These are phyloP conservation scores for Cetradonia linearis DNA, from an alignment of 495 filamentous ascomycete genomes.

Conservation along the genomic window DNA sequence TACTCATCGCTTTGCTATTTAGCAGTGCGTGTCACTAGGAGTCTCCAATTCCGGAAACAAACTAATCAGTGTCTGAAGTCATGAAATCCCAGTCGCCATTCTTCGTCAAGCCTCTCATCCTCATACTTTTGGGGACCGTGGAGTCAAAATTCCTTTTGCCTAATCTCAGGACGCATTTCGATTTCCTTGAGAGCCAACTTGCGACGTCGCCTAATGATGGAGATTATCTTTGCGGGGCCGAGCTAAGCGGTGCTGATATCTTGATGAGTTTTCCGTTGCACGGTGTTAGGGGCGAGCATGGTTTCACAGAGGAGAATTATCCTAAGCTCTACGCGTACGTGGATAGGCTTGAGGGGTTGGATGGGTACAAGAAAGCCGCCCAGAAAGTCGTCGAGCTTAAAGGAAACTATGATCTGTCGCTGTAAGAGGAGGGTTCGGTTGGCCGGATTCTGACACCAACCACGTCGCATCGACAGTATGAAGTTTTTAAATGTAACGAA, in stretches of 20 bases:
- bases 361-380: conserved; percentile 51
- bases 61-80: conserved; percentile 27
- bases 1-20: conserved; percentile 50
- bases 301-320: conserved; percentile 44
- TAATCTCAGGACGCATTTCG: conserved; percentile 53
- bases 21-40: conserved; percentile 37
- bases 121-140: conserved; percentile 53
- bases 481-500: background rate
- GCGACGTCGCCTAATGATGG: conserved; percentile 52
- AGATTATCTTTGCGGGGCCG: conserved; percentile 57
- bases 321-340: conserved; percentile 55
- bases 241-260: conserved; percentile 72
- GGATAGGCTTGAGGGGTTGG: conserved; percentile 47
- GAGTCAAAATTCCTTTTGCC: conserved; percentile 49
- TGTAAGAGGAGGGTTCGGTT: background rate
- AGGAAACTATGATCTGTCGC: conserved; percentile 28
- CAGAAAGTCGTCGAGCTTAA: conserved; percentile 53
- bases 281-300: conserved; percentile 34
- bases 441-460: background rate
- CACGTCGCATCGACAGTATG: background rate
- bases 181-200: conserved; percentile 64
- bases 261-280: conserved; percentile 65
- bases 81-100: conserved; percentile 64
- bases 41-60: background rate
- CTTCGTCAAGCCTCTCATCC: conserved; percentile 72